Evolutionary conservation across 257 asterid genomes (phyloP), one percentile per base, ranked within the genome.

Genomic region (Scutellaria barbata): DNA sequence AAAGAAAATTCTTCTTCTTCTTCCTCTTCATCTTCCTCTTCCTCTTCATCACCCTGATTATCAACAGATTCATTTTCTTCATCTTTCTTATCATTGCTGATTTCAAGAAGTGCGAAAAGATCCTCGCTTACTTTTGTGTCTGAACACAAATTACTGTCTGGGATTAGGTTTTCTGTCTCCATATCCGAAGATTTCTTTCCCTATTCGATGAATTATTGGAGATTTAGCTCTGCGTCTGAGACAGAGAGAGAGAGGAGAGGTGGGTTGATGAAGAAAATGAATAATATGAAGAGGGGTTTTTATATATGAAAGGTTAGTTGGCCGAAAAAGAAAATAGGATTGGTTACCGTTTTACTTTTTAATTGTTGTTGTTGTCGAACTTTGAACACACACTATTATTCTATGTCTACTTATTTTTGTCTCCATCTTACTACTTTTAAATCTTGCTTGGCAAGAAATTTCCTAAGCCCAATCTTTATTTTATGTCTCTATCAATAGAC

Each of bases 1-100:
- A 89, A 92, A 2, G 98, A 80, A 12, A 95, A 95, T 6, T 90
- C 96, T 6, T 81, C 95, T 6, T 85, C 97, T 0, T 80, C 84
- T 0, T 64, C 88, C 0, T 66, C 83, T 0, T 53, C 83, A 0
- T 60, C 82, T 0, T 80, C 88, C 0, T 80, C 86, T 0, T 64
- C 86, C 0, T 60, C 81, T 0, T 57, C 83, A 0, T 69, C 74
- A 0, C 17, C 78, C 2, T 58, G 59, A 7, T 76, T 60, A 3
- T 55, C 74, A 3, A 16, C 16, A 51, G 52, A 64, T 48, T 60
- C 80, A 46, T 14, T 22, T 25, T 77, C 83, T 56, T 59, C 60
- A 0, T 56, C 82, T 63, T 43, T 22, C 6, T 55, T 1, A 65
- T 41, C 60, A 5, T 41, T 25, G 50, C 61, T 47, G 18, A 79